Conservation (phyloP, 2,329 filamentous ascomycete genomes). For the Ceratocystis destructans region DNA sequence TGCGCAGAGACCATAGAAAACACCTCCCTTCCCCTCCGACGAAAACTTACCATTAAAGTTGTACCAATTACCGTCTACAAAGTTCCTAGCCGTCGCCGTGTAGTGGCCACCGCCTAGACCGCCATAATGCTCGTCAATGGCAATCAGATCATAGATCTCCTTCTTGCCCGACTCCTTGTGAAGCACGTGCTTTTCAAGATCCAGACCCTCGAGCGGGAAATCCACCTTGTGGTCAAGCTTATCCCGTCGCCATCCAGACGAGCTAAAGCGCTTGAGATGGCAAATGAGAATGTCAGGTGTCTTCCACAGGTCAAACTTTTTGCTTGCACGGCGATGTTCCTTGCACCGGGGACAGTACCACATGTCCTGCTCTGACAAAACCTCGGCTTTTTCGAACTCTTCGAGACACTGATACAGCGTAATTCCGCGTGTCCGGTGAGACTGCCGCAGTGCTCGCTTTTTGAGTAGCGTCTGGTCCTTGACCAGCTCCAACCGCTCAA, state of each 20-base stretch:
- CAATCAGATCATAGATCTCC: conserved; percentile 83
- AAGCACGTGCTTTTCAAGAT: conserved; percentile 67
- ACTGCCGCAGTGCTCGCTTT: conserved; percentile 50
- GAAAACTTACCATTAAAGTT: conserved; percentile 73
- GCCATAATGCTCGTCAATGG: conserved; percentile 90
- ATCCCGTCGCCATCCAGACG: conserved; percentile 65
- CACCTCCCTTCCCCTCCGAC: too few species aligned
- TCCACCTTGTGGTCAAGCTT: conserved; percentile 87
- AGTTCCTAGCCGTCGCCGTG: conserved; percentile 88
- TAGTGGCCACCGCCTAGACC: conserved; percentile 92
- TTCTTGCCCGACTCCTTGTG: conserved; percentile 68
- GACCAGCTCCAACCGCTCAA: conserved; percentile 37
- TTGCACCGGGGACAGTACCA: conserved; percentile 98
- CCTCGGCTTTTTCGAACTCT: conserved; percentile 87
- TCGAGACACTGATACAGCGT: conserved; percentile 80
- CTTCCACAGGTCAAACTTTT: conserved; percentile 96
- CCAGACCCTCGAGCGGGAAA: conserved; percentile 77
- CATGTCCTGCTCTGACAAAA: conserved; percentile 85
- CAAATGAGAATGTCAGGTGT: conserved; percentile 88
- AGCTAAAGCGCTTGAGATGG: conserved; percentile 91
- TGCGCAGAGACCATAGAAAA: not conserved
- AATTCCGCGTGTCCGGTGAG: conserved; percentile 47
- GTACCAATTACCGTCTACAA: conserved; percentile 80
- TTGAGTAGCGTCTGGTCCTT: conserved; percentile 52
- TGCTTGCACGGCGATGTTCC: conserved; percentile 78